Percentiles rank a stretch among this genome's conserved stretches.
Evolutionary conservation across 805 yeast genomes (phyloP).

Genomic region (Teunomyces funiuensis): DNA sequence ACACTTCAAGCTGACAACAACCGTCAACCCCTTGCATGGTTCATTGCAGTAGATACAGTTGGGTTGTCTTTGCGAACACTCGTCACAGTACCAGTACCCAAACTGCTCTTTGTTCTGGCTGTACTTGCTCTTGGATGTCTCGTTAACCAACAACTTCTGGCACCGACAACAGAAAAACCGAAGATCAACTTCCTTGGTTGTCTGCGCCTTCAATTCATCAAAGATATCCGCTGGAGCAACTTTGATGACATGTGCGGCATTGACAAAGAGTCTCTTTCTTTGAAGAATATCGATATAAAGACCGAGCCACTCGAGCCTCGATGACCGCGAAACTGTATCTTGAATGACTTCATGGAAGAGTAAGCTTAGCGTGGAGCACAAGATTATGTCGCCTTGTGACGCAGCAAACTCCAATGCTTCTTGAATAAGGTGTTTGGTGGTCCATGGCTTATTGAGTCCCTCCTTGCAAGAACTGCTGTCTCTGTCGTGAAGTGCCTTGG

Average conservation of each 20-base stretch:
- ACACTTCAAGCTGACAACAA: slow-evolving; percentile 59
- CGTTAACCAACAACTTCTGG: slow-evolving; percentile 58
- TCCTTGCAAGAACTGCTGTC: slow-evolving; percentile 11
- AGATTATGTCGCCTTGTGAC: slow-evolving; percentile 61
- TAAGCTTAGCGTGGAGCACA: slow-evolving; percentile 57
- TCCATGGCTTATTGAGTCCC: slow-evolving; percentile 50
- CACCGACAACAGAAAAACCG: slow-evolving; percentile 63
- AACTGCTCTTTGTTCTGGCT: slow-evolving; percentile 30
- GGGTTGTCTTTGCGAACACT: slow-evolving; percentile 58
- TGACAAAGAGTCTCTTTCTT: slow-evolving; percentile 49
- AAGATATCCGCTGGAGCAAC: slow-evolving; percentile 32
- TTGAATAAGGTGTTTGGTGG: slow-evolving; percentile 47
- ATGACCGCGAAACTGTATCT: slow-evolving; percentile 22
- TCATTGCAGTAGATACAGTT: slow-evolving; percentile 78
- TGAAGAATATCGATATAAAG: slow-evolving; percentile 56
- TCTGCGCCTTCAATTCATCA: slow-evolving; percentile 28
- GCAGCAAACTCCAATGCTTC: slow-evolving; percentile 56
- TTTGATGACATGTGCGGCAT: slow-evolving; percentile 58
- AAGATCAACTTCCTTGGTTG: slow-evolving; percentile 36
- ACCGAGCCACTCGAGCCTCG: slow-evolving; percentile 55
- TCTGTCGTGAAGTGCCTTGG: slow-evolving; percentile 21
- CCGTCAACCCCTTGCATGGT: slow-evolving; percentile 70
- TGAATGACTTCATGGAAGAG: slow-evolving; percentile 36
- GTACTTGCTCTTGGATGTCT: slow-evolving; percentile 39
- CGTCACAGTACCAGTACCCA: slow-evolving; percentile 86